These are phyloP conservation scores for Lodderomyces theae DNA, from an alignment of 1,139 yeast species.

Conservation along the genomic window DNA sequence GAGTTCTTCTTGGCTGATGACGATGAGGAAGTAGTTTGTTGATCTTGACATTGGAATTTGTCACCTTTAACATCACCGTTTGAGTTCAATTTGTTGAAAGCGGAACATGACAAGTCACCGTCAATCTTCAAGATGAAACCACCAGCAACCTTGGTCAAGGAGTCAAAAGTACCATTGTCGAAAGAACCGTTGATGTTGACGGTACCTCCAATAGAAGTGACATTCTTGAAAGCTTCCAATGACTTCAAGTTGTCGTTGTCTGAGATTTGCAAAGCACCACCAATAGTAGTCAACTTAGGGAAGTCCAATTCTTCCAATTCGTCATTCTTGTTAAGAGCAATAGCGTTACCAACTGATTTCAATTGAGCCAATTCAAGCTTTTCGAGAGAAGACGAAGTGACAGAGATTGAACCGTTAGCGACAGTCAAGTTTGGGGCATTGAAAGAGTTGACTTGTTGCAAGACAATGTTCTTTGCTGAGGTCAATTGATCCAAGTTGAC, in stretches of 20 bases:
- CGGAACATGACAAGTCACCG: constrained; percentile 77
- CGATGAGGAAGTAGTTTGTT: constrained; percentile 43
- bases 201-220: constrained; percentile 83
- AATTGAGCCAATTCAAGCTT: constrained; percentile 57
- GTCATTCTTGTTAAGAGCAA: constrained; percentile 71
- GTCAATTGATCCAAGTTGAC: constrained; percentile 65
- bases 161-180: constrained; percentile 70
- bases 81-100: constrained; percentile 64
- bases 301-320: constrained; percentile 69
- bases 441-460: constrained; percentile 74
- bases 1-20: constrained; percentile 42
- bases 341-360: constrained; percentile 70
- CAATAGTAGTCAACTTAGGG: constrained; percentile 65
- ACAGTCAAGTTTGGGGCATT: constrained; percentile 64
- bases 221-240: constrained; percentile 71
- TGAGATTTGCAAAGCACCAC: constrained; percentile 85
- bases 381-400: constrained; percentile 64
- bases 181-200: constrained; percentile 77
- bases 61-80: constrained; percentile 88
- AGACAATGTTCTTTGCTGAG: constrained; percentile 83
- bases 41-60: constrained; percentile 78
- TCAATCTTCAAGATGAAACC: constrained; percentile 81
- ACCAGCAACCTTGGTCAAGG: constrained; percentile 79
- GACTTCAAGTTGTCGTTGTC: constrained; percentile 72
- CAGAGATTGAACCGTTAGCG: constrained; percentile 79